These are phyloP conservation scores for Achlya hypogyna DNA, from an alignment of 352 stramenopile species.

Conservation along the genomic window DNA sequence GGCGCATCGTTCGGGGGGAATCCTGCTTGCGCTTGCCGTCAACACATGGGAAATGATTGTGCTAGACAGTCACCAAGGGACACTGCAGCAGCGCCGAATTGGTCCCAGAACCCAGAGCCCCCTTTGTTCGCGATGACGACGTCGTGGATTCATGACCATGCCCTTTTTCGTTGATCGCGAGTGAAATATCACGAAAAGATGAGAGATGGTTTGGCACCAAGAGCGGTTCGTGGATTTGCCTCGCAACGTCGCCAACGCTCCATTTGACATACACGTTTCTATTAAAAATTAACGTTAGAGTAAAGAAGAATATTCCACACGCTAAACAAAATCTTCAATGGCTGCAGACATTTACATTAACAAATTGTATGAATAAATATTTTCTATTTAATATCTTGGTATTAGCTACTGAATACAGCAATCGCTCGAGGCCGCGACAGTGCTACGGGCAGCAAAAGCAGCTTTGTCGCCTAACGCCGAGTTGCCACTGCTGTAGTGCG, in stretches of 20 bases:
- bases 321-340: too few relatives aligned
- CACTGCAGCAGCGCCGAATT: background rate
- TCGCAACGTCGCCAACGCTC: too few relatives aligned
- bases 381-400: background rate
- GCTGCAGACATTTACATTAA: background rate
- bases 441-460: background rate
- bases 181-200: too few relatives aligned
- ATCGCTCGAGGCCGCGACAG: background rate
- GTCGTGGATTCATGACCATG: too few relatives aligned
- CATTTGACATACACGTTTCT: too few relatives aligned
- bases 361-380: background rate
- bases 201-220: too few relatives aligned
- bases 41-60: background rate
- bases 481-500: background rate
- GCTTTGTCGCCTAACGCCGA: background rate
- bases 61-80: background rate
- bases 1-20: background rate
- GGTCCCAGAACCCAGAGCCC: background rate
- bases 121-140: too few relatives aligned
- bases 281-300: too few relatives aligned
- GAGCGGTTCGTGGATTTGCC: too few relatives aligned
- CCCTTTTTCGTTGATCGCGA: too few relatives aligned
- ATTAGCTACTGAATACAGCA: background rate
- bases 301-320: too few relatives aligned
- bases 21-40: background rate